phyloP scores from a whole-genome alignment of 1,139 yeast genomes.

The Hansenula lynferdii region DNA sequence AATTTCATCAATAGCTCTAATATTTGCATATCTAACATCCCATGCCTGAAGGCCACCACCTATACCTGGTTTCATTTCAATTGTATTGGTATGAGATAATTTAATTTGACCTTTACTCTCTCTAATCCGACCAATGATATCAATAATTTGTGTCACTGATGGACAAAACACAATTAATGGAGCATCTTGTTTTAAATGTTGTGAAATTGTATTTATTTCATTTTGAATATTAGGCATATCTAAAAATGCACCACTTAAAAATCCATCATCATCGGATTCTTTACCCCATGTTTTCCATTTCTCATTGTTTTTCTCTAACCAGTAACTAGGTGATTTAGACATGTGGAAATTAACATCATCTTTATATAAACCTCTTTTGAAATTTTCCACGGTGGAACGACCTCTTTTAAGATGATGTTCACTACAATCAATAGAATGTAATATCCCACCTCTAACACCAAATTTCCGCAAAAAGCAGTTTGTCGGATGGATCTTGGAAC shows the following conservation, averaged over 20 bases:
- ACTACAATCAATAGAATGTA: conserved; percentile 39
- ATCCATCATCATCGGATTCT: conserved; percentile 17
- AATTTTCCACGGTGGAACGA: conserved; percentile 29
- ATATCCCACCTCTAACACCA: conserved; percentile 35
- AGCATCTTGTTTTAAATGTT: conserved; percentile 32
- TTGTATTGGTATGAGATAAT: conserved; percentile 31
- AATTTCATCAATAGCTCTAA: conserved; percentile 33
- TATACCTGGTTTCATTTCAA: conserved; percentile 39
- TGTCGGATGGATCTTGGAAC: conserved; percentile 36
- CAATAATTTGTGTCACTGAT: conserved; percentile 39
- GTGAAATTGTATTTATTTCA: conserved; percentile 28
- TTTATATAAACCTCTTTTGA: conserved; percentile 35
- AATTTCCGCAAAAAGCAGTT: conserved; percentile 28
- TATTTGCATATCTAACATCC: conserved; percentile 33
- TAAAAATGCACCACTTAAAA: conserved; percentile 36
- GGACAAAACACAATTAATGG: conserved; percentile 41
- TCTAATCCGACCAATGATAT: conserved; percentile 28
- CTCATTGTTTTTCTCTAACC: conserved; percentile 27
- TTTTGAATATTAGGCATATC: conserved; percentile 38
- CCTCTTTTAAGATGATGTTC: conserved; percentile 35
- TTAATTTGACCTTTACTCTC: conserved; percentile 22
- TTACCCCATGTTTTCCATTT: conserved; percentile 14
- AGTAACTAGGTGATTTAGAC: conserved; percentile 33
- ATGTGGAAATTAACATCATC: conserved; percentile 39
- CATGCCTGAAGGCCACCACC: conserved; percentile 41